A percentile compares a stretch with the other conserved stretches of the same genome.
phyloP scores from a whole-genome alignment of 768 basidiomycete species.

The Serendipita vermifera region DNA sequence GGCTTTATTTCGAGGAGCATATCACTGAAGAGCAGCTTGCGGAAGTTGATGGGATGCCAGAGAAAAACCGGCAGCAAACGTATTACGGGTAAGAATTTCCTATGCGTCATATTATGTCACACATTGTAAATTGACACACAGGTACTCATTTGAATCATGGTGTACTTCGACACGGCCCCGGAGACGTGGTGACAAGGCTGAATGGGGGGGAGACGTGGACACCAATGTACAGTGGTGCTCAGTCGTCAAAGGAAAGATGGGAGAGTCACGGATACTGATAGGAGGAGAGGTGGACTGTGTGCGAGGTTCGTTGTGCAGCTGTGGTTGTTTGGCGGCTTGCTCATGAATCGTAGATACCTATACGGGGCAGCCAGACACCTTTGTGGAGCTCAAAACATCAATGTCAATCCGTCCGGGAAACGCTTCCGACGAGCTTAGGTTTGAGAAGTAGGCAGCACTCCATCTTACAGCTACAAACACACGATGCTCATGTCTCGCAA shows the following conservation, averaged over 20 bases:
- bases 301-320: conserved; percentile 35
- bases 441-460: conserved; percentile 53
- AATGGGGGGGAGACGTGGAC: conserved; percentile 72
- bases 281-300: conserved; percentile 91
- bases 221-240: conserved; percentile 87
- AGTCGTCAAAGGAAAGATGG: conserved; percentile 76
- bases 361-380: conserved; percentile 46
- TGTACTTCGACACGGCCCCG: conserved; percentile 37
- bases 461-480: background rate
- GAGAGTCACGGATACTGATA: conserved; percentile 54
- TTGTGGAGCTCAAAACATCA: conserved; percentile 84
- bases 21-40: conserved; percentile 41
- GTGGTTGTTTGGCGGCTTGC: conserved; percentile 12
- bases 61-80: conserved; percentile 46
- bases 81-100: conserved; percentile 50
- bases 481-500: conserved; percentile 9
- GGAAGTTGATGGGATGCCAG: conserved; percentile 56
- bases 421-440: conserved; percentile 49
- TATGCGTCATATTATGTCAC: background rate
- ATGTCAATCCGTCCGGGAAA: conserved; percentile 43
- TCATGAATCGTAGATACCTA: conserved; percentile 35
- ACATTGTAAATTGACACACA: background rate
- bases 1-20: conserved; percentile 66
- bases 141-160: conserved; percentile 82
- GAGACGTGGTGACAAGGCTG: conserved; percentile 19